Evolutionary conservation across 768 basidiomycete species (phyloP), one percentile per base, ranked within the genome.

Genomic region (Lactarius psammicola): DNA sequence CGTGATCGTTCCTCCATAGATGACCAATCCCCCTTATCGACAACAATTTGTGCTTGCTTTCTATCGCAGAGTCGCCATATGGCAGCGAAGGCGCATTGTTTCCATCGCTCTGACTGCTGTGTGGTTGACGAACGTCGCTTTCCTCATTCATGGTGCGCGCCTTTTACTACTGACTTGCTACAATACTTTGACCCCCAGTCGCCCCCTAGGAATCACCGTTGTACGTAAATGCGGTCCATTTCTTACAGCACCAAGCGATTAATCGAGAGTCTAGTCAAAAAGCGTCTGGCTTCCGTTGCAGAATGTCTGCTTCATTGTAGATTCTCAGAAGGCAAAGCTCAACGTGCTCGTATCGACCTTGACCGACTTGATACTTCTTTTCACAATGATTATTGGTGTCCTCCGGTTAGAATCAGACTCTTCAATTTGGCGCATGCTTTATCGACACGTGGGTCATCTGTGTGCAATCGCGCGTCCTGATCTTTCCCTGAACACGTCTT

Each of bases 321-420:
- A 44, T 30, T 40, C 62, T 11, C 20, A 44, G 6, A 38, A 57
- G 28, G 20, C 55, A 17, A 38, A 46, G 42, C 18, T 31, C 7
- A 64, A 59, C 9, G 34, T 59, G 20, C 46, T 64, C 49, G 34
- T 31, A 8, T 59, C 63, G 38, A 20, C 49, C 13, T 26, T 51
- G 44, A 59, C 58, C 13, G 63, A 64, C 36, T 15, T 64, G 20
- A 40, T 58, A n/a, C 49, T 64, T 18, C 63, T 64, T 15, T 8
- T 59, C 10, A 3, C 58, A n/a, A 53, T 64, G 57, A 34, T 64
- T 44, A 30, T 59, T 34, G 58, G 58, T 34, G 49, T 64, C 26
- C 5, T 59, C 20, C 51, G 57, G 3, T 18, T 56, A 17, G 17
- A 40, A 26, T 63, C 62, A 18, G 31, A 33, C n/a, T 30, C 38